Evolutionary conservation across 148 eudicot species (phyloP).

Genomic region (Simmondsia chinensis): DNA sequence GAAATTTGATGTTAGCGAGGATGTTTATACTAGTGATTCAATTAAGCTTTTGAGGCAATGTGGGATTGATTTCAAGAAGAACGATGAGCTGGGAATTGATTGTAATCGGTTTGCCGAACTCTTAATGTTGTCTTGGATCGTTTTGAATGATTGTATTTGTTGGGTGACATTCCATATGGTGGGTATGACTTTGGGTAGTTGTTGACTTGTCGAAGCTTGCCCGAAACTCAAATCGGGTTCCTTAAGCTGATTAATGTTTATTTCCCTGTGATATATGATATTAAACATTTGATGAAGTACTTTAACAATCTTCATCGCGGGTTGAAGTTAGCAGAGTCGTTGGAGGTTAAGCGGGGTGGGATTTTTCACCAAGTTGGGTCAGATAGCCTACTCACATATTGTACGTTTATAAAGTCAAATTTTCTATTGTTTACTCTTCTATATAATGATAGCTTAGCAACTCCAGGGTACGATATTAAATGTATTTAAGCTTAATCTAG

Average conservation of each 20-base stretch:
- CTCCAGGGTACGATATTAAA: too few species aligned
- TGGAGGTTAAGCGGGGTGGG: constrained; percentile 33
- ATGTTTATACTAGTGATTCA: constrained; percentile 36
- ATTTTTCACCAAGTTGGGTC: constrained; percentile 39
- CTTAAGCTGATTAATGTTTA: constrained; percentile 26
- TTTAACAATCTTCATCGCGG: constrained; percentile 40
- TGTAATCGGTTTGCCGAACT: constrained; percentile 35
- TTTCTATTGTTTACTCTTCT: too few species aligned
- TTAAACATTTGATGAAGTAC: constrained; percentile 42
- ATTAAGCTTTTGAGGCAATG: constrained; percentile 33
- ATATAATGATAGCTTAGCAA: too few species aligned
- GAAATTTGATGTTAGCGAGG: constrained; percentile 36
- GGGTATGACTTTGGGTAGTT: constrained; percentile 42
- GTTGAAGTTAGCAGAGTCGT: constrained; percentile 33
- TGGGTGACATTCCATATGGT: constrained; percentile 46
- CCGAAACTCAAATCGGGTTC: constrained; percentile 29
- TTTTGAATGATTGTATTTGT: constrained; percentile 25
- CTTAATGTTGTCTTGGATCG: constrained; percentile 39
- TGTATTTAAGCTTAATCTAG: too few species aligned
- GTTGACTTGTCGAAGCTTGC: constrained; percentile 26
- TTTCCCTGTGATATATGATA: constrained; percentile 33
- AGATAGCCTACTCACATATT: constrained; percentile 36
- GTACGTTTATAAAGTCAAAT: constrained; percentile 34
- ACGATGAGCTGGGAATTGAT: constrained; percentile 30
- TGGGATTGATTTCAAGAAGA: constrained; percentile 35